Conservation (phyloP, 768 basidiomycete species). For the Phylloporus sp. region DNA sequence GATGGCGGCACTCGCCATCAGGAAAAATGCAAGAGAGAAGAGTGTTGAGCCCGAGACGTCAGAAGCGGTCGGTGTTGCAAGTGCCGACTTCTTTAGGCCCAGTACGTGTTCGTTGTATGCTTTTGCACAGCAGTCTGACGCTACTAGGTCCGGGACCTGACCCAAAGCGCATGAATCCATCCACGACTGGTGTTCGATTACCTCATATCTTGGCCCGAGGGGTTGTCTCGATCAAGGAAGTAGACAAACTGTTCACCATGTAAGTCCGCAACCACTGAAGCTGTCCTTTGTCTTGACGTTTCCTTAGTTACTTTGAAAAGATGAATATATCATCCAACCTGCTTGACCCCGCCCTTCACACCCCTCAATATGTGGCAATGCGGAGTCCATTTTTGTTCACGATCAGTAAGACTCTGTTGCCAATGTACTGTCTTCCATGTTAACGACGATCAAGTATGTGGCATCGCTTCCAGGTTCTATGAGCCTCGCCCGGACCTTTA, state of each 20-base stretch:
- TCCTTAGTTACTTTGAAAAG: slow-evolving; percentile 61
- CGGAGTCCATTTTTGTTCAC: slow-evolving; percentile 91
- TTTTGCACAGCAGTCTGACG: neutral
- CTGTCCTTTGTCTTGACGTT: neutral
- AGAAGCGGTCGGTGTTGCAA: slow-evolving; percentile 60
- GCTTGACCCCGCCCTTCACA: slow-evolving; percentile 79
- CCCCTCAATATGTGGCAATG: slow-evolving; percentile 71
- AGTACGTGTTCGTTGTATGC: slow-evolving; percentile 37
- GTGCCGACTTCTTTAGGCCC: slow-evolving; percentile 59
- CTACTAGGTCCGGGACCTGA: slow-evolving; percentile 39
- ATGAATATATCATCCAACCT: slow-evolving; percentile 79
- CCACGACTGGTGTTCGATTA: slow-evolving; percentile 42
- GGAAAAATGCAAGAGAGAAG: slow-evolving; percentile 37
- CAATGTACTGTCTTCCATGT: neutral
- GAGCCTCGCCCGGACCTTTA: slow-evolving; percentile 66
- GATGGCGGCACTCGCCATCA: slow-evolving; percentile 60
- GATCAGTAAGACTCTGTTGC: slow-evolving; percentile 56
- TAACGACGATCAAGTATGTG: slow-evolving; percentile 59
- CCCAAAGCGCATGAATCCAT: slow-evolving; percentile 35
- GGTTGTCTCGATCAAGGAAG: slow-evolving; percentile 59
- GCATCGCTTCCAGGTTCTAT: slow-evolving; percentile 81
- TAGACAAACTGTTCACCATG: slow-evolving; percentile 70
- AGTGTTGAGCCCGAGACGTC: slow-evolving; percentile 42
- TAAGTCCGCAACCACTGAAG: slow-evolving; percentile 27
- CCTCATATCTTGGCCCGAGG: slow-evolving; percentile 64